Evolutionary conservation across 306 rosid species (phyloP).

Genomic region (Leucaena leucocephala): DNA sequence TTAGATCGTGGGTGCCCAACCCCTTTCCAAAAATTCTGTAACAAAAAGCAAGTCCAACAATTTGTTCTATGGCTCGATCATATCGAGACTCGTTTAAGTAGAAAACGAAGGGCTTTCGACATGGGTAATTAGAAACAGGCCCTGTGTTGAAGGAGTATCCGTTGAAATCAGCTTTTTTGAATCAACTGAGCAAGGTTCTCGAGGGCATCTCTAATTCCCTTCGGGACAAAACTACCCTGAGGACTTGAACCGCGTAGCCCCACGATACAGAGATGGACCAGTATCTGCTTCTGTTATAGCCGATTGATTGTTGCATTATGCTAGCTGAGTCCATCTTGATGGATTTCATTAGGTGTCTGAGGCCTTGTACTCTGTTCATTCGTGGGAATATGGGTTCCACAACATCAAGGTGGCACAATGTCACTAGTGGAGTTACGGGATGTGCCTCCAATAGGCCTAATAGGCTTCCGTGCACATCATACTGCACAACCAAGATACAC

Average conservation of each 20-base stretch:
- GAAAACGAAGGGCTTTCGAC: conserved; percentile 74
- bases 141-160: conserved; percentile 95
- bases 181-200: conserved; percentile 85
- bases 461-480: conserved; percentile 86
- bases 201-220: conserved; percentile 87
- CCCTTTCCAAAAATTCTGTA: no score
- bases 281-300: conserved; percentile 62
- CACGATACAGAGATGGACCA: conserved; percentile 93
- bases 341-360: conserved; percentile 62
- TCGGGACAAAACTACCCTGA: conserved; percentile 76
- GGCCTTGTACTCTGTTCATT: conserved; percentile 52
- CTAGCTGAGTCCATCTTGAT: conserved; percentile 65
- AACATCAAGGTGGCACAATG: conserved; percentile 84
- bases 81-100: conserved; percentile 48
- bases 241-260: conserved; percentile 84
- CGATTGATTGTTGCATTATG: conserved; percentile 90
- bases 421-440: conserved; percentile 74
- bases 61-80: conserved; percentile 42
- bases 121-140: conserved; percentile 57
- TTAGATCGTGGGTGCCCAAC: no score
- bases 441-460: conserved; percentile 84
- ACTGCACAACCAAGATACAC: conserved; percentile 54
- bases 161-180: conserved; percentile 72
- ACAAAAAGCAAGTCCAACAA: conserved; percentile 47
- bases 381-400: conserved; percentile 83